A percentile compares a stretch with the other conserved stretches of the same genome.
Evolutionary conservation across 495 filamentous ascomycete species (phyloP).

Genomic region (Aspergillus bridgeri): DNA sequence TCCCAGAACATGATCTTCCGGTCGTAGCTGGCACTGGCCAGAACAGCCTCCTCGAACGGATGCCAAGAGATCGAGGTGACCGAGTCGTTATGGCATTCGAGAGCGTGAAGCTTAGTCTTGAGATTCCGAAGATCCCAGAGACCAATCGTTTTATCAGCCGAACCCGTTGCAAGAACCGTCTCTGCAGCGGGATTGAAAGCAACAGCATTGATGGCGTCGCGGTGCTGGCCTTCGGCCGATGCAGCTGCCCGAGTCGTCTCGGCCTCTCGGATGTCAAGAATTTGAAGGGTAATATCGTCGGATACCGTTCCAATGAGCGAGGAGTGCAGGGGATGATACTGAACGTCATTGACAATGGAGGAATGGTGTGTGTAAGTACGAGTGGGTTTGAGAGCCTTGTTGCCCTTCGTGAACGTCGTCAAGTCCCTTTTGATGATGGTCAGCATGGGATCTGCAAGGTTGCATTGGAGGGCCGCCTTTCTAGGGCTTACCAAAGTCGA

Average conservation of each 20-base stretch:
- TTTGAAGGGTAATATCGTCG: conserved; percentile 89
- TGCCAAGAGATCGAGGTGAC: conserved; percentile 94
- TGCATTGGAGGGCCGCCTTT: conserved; percentile 15
- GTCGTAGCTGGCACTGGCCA: conserved; percentile 90
- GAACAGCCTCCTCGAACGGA: conserved; percentile 78
- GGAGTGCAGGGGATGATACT: conserved; percentile 80
- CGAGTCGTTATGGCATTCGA: conserved; percentile 80
- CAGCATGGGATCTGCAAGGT: conserved; percentile 13
- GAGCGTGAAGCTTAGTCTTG: conserved; percentile 76
- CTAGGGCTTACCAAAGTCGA: conserved; percentile 66
- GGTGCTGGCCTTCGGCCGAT: conserved; percentile 65
- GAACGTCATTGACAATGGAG: conserved; percentile 93
- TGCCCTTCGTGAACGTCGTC: conserved; percentile 62
- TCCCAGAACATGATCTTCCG: conserved; percentile 97
- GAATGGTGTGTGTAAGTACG: conserved; percentile 83
- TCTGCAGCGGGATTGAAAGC: conserved; percentile 90
- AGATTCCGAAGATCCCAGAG: conserved; percentile 93
- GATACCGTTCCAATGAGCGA: conserved; percentile 88
- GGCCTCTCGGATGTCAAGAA: conserved; percentile 74
- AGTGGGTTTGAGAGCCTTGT: conserved; percentile 64
- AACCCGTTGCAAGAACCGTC: conserved; percentile 83
- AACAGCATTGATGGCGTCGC: conserved; percentile 89
- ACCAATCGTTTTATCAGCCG: conserved; percentile 89
- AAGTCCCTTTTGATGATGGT: conserved; percentile 64
- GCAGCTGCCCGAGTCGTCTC: conserved; percentile 62